Evolutionary conservation across 345 rosid species (phyloP), one percentile per base, ranked within the genome.

Genomic region (Ceriops zippeliana): DNA sequence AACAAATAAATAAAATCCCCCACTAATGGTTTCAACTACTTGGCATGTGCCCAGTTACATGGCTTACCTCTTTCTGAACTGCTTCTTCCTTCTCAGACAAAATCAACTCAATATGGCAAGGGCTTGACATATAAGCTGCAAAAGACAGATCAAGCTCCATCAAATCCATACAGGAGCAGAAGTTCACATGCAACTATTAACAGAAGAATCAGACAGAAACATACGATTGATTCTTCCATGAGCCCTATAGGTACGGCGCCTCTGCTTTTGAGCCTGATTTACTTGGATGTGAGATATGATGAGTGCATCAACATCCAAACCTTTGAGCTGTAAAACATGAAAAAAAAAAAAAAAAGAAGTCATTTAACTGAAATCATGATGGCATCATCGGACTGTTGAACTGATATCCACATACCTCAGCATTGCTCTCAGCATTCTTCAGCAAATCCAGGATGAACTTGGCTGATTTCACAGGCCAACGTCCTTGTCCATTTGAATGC

Each of bases 211-310:
- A 24, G 30, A 64, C 5, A 0, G 26, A 24, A 63, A 78, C 93
- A 60, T 80, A 95, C 99, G 98, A 21, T 95, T 92, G 68, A 95
- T 95, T 82, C 98, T 84, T 84, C 99, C 99, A 1, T 95, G 98
- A 13, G 99, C 99, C 42, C 99, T 82, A 75, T 95, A 95, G 22
- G 98, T 95, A 19, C 97, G 86, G 47, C 98, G 87, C 70, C 99
- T 91, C 69, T 95, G 99, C 68, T 91, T 95, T 27, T 87, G 92
- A 6, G 99, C 99, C 65, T 95, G 99, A 81, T 92, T 95, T 52
- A 95, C 98, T 63, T 92, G 99, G 76, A 92, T 85, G 83, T 92
- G 99, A 37, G 97, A 87, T 1, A 92, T 80, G 80, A 66, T 72
- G 62, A 95, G 92, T 1, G 92, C 75, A 70, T 95, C 98, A 20